Percentiles rank a stretch among this genome's conserved stretches.
These are phyloP conservation scores for Mucor piriformis DNA, from an alignment of 371 early-diverging fungal species.

Conservation along the genomic window DNA sequence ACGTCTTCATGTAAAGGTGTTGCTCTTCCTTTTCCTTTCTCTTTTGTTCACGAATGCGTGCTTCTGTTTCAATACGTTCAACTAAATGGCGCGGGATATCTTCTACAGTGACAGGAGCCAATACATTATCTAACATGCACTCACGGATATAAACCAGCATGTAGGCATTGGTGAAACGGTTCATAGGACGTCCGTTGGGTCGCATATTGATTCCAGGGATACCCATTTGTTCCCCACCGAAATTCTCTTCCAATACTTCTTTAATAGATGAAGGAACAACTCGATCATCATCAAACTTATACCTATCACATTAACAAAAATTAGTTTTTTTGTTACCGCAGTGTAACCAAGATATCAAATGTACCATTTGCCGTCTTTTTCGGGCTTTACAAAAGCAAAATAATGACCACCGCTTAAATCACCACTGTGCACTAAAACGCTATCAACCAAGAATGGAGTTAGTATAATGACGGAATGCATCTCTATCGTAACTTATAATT, in stretches of 20 bases:
- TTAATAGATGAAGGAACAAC: constrained; percentile 82
- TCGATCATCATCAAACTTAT: constrained; percentile 96
- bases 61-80: constrained; percentile 61
- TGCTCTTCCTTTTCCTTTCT: constrained; percentile 70
- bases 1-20: constrained; percentile 63
- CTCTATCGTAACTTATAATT: not conserved
- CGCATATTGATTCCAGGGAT: constrained; percentile 26
- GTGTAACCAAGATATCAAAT: too few species aligned
- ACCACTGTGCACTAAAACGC: constrained; percentile 97
- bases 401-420: constrained; percentile 97
- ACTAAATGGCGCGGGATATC: constrained; percentile 83
- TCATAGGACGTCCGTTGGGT: constrained; percentile 37
- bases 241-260: constrained; percentile 93
- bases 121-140: constrained; percentile 67
- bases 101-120: constrained; percentile 63
- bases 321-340: too few species aligned
- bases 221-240: constrained; percentile 72
- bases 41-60: constrained; percentile 47
- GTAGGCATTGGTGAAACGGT: constrained; percentile 94
- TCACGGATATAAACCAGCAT: constrained; percentile 96
- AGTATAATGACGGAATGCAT: too few species aligned
- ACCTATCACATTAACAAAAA: too few species aligned
- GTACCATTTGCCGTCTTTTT: constrained; percentile 77
- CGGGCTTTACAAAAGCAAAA: constrained; percentile 89
- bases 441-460: constrained; percentile 19